These are phyloP conservation scores for Termitomyces bulborhizus DNA, from an alignment of 768 basidiomycete species.

Conservation along the genomic window DNA sequence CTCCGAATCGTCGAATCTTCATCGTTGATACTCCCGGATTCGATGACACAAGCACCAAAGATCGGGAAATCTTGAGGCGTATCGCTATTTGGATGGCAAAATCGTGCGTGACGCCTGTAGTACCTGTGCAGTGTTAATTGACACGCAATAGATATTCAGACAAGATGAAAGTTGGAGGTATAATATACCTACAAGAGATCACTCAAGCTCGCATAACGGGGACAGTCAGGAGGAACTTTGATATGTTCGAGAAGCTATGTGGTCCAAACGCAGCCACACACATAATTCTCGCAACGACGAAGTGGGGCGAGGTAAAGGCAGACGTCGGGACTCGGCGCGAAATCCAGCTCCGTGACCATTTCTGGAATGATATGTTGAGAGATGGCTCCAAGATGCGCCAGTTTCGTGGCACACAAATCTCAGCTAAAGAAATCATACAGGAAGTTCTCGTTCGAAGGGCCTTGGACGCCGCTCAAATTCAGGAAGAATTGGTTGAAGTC, in stretches of 20 bases:
- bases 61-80: slow-evolving; percentile 7
- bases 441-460: slow-evolving; percentile 10
- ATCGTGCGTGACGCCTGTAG: neutral
- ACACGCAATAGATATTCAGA: slow-evolving; percentile 2
- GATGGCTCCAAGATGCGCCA: slow-evolving; percentile 21
- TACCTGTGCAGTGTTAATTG: neutral
- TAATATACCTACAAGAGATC: slow-evolving; percentile 12
- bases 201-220: slow-evolving; percentile 14
- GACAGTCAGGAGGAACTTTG: slow-evolving; percentile 13
- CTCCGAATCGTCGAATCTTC: slow-evolving; percentile 1
- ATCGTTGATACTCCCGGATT: slow-evolving; percentile 9
- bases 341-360: slow-evolving; percentile 20
- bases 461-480: slow-evolving; percentile 17
- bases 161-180: slow-evolving; percentile 8
- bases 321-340: slow-evolving; percentile 20
- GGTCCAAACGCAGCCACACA: slow-evolving; percentile 5
- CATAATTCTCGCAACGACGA: slow-evolving; percentile 19
- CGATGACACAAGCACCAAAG: slow-evolving; percentile 7
- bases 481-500: slow-evolving; percentile 19
- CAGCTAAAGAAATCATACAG: slow-evolving; percentile 23
- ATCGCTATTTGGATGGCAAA: slow-evolving; percentile 10
- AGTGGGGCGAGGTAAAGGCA: slow-evolving; percentile 27
- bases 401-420: slow-evolving; percentile 14
- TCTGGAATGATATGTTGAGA: slow-evolving; percentile 23
- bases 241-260: slow-evolving; percentile 12